phyloP scores from a whole-genome alignment of 31 red algal species.

The Asparagopsis taxiformis region DNA sequence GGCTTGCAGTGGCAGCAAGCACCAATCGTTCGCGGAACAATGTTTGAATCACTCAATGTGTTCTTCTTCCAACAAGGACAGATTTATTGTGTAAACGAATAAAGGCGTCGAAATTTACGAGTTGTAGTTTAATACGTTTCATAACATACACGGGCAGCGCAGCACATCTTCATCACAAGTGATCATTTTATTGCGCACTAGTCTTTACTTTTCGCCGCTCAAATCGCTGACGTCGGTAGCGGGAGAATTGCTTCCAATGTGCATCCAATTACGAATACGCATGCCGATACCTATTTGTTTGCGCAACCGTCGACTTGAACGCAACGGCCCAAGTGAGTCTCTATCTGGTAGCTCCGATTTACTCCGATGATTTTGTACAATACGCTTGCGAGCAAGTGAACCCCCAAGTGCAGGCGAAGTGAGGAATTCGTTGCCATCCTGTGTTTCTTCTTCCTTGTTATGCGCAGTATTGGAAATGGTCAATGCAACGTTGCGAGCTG shows the following conservation, averaged over 20 bases:
- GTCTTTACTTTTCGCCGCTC: too few species aligned
- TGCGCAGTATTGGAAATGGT: neutral
- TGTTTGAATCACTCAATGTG: too few species aligned
- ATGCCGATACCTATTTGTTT: slow-evolving; percentile 1
- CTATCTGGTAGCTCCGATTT: slow-evolving; percentile 3
- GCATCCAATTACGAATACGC: slow-evolving; percentile 22
- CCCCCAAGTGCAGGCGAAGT: slow-evolving; percentile 8
- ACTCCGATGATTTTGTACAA: neutral
- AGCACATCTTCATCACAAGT: too few species aligned
- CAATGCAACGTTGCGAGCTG: slow-evolving; percentile 5
- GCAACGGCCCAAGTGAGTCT: neutral
- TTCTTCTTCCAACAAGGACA: too few species aligned
- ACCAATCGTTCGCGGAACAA: too few species aligned
- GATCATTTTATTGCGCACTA: too few species aligned
- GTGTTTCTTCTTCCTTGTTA: neutral
- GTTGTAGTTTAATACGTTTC: too few species aligned
- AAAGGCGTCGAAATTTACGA: too few species aligned
- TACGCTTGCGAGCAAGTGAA: slow-evolving; percentile 11
- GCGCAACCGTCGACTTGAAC: slow-evolving; percentile 4
- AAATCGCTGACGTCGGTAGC: too few species aligned
- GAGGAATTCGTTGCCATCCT: slow-evolving; percentile 2
- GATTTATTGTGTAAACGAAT: too few species aligned
- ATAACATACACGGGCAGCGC: too few species aligned
- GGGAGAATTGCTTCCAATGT: neutral
- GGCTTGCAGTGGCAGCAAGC: too few species aligned